Conservation (phyloP, 805 yeast genomes). For the Spencermartinsiella europaea region DNA sequence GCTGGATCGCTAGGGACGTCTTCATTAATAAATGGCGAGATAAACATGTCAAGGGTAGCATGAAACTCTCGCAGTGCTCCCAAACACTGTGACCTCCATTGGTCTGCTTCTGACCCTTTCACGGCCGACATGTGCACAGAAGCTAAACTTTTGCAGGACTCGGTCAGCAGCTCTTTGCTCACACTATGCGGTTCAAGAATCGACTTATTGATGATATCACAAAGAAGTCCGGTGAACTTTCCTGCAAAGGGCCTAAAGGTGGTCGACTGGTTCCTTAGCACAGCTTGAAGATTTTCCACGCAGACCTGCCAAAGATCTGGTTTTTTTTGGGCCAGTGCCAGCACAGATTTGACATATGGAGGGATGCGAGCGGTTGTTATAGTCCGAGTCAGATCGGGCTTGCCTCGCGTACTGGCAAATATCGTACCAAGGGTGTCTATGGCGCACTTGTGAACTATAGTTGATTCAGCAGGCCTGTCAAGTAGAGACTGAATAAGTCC, state of each 20-base stretch:
- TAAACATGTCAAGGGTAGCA: constrained; percentile 6
- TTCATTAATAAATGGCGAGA: constrained; percentile 12
- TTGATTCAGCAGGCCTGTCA: constrained; percentile 30
- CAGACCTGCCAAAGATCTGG: constrained; percentile 34
- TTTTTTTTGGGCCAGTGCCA: constrained; percentile 35
- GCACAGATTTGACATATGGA: constrained; percentile 46
- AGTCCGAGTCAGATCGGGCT: constrained; percentile 80
- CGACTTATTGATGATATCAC: constrained; percentile 31
- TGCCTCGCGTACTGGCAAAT: constrained; percentile 46
- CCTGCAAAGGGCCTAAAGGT: constrained; percentile 76
- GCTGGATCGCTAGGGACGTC: constrained; percentile 1
- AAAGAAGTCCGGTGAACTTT: constrained; percentile 47
- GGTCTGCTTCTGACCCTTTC: constrained; percentile 45
- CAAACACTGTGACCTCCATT: constrained; percentile 45
- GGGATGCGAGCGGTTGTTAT: constrained; percentile 74
- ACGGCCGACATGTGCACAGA: constrained; percentile 50
- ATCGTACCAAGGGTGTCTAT: constrained; percentile 25
- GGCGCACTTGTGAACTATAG: constrained; percentile 28
- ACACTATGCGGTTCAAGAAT: constrained; percentile 33
- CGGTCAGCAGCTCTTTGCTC: constrained; percentile 37
- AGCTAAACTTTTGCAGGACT: constrained; percentile 48
- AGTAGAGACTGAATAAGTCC: constrained; percentile 35
- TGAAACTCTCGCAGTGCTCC: constrained; percentile 30
- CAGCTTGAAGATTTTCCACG: constrained; percentile 38
- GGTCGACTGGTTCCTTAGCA: constrained; percentile 59